Evolutionary conservation across 495 filamentous ascomycete genomes (phyloP).

Genomic region (Pseudotulostoma volvatum): DNA sequence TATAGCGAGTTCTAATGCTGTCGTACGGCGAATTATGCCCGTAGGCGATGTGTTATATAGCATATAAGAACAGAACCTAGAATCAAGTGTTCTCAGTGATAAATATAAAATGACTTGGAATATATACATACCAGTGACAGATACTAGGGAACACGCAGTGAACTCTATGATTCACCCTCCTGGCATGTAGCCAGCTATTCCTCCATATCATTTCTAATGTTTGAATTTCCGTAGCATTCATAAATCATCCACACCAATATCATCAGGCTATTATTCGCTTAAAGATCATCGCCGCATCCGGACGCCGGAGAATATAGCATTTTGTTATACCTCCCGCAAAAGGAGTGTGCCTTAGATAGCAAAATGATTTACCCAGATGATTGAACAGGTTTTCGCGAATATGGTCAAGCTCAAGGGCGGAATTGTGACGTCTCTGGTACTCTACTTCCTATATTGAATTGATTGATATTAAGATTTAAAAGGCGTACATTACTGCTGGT

Average conservation of each 20-base stretch:
- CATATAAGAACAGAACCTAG: too few species aligned
- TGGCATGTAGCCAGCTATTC: conserved; percentile 1
- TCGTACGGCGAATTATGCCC: too few species aligned
- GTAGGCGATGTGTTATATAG: too few species aligned
- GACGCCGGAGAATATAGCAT: background rate
- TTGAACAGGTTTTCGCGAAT: too few species aligned
- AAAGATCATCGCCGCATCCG: background rate
- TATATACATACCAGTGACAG: background rate
- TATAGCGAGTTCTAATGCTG: too few species aligned
- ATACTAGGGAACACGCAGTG: background rate
- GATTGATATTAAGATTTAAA: too few species aligned
- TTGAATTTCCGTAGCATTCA: background rate
- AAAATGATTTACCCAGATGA: too few species aligned
- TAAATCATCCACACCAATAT: background rate
- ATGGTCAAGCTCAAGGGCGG: background rate
- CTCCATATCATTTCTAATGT: background rate
- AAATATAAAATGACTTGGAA: background rate
- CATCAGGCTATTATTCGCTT: background rate
- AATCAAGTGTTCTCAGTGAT: too few species aligned
- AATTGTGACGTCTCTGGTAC: background rate
- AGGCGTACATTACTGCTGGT: background rate
- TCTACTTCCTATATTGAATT: conserved; percentile 1
- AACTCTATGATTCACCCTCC: background rate
- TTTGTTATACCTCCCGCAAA: too few species aligned
- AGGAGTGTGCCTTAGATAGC: too few species aligned